Base-by-base conservation (phyloP, 371 early-diverging fungal genomes). In the Hamiltosporidium tvaerminnensis region DNA sequence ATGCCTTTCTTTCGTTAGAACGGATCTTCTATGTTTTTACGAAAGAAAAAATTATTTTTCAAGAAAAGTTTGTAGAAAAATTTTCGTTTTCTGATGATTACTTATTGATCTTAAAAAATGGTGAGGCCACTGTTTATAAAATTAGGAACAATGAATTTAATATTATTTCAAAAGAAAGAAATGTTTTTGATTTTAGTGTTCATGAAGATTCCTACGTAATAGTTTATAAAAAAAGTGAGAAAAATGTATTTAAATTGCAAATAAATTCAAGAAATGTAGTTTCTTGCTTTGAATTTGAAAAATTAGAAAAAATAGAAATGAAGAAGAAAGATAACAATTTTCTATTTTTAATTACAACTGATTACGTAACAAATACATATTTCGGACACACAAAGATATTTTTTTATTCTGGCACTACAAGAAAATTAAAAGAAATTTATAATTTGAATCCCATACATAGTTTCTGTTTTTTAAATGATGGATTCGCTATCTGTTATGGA, bases 401-500 rank as follows among this genome's bases (percentile, higher is more conserved):
- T 62, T 65, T 73, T 10, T 63, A 64, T 53, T 39, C 67, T 50
- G 39, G 32, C 0, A 41, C 5, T 4, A 37, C 35, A 23, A 49
- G 32, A 1, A 41, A n/a, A 10, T 48, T 62, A 1, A 53, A 57
- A 41, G 16, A 48, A 35, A 33, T 67, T n/a, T n/a, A 34, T 47
- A 39, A 53, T 48, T 36, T 33, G 9, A n/a, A 61, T 1, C 57
- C 65, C 53, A 38, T 72, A 53, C 47, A 44, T 31, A 39, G 63
- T 53, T 71, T 60, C 55, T 16, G 44, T 37, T 67, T 75, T 73
- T 39, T 68, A 47, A 49, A 69, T 41, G 47, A 70, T 47, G 59
- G 56, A 32, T 75, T 73, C 65, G 62, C 49, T 50, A 72, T 79
- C 4, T 67, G 71, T 53, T 74, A 64, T 59, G 76, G 76, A 10